These are phyloP conservation scores for Termitomyces sp. DNA, from an alignment of 768 basidiomycete species.

Conservation along the genomic window DNA sequence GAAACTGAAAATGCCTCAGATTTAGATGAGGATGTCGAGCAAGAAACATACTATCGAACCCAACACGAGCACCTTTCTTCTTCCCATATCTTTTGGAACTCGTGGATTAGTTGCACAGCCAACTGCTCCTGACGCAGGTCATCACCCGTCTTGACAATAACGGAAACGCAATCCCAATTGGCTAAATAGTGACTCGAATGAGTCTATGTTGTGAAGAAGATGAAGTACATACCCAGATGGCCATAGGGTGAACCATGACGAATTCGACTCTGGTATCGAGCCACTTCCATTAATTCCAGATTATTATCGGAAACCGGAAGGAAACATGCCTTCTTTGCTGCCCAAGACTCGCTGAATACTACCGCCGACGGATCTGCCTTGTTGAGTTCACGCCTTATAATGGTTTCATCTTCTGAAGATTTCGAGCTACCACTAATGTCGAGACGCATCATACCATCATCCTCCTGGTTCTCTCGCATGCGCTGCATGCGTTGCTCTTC, in stretches of 20 bases:
- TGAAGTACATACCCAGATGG: constrained; percentile 62
- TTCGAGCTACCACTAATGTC: constrained; percentile 49
- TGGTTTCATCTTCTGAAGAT: constrained; percentile 85
- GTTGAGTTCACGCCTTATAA: constrained; percentile 88
- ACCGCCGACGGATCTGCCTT: constrained; percentile 95
- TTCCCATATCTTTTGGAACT: constrained; percentile 92
- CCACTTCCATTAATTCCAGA: background rate
- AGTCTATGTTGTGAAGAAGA: constrained; percentile 9
- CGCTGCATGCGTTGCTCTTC: constrained; percentile 96
- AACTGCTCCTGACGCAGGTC: constrained; percentile 97
- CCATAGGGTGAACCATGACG: constrained; percentile 93
- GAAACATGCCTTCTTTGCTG: constrained; percentile 73
- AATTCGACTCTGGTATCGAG: constrained; percentile 64
- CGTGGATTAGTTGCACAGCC: constrained; percentile 89
- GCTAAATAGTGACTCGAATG: constrained; percentile 29
- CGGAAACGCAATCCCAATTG: constrained; percentile 87
- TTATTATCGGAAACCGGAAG: background rate
- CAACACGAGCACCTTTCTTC: constrained; percentile 91
- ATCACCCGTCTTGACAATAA: constrained; percentile 97
- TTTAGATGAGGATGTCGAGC: background rate
- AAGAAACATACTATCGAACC: constrained; percentile 73
- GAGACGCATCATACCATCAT: constrained; percentile 60
- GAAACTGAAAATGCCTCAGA: constrained; percentile 43
- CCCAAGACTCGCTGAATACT: constrained; percentile 94
- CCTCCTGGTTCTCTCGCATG: constrained; percentile 70